Base-by-base conservation (phyloP, 768 basidiomycete species). In the Tylopilus subfusipes region DNA sequence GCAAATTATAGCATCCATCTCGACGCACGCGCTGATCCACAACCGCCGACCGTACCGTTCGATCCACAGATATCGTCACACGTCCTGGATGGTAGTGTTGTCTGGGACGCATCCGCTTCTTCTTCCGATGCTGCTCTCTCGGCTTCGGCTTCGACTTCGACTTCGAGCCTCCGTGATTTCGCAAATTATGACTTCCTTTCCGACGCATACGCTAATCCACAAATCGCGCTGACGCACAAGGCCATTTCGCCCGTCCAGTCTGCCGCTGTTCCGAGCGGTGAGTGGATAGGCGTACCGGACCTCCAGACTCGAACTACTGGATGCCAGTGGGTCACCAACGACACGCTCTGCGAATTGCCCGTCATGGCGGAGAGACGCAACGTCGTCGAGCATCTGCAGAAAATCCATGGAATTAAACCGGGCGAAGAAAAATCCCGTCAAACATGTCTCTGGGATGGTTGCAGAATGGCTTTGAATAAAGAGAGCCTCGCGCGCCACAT, bases 401-500 rank as follows among this genome's bases (percentile, higher is more conserved):
- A 19, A 0, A 5, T 0, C 0, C 67, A 68, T 30, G 52, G 48
- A 1, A 49, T 68, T 31, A 48, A 12, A 31, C 29, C 58, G 0
- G 61, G 67, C 2, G 57, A 60, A 2, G 65, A 69, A 5, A 66
- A 61, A 11, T 19, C 46, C 14, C 44, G 47, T 1, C 54, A 50
- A 27, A 9, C 6, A 9, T 70, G 68, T 45, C 4, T 3, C 2
- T 72, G 68, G 70, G 36, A 51, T 0, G 21, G 22, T 1, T 72
- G 68, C 22, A 30, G 0, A 10, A 59, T 29, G 30, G 14, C 1
- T 3, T 53, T 70, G 58, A 70, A 70, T 3, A 70, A 56, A 25
- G 70, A 72, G 43, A 72, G 68, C 39, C 46, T 70, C 3, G 49
- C 48, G 12, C 62, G 70, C 1, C 68, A 72, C 27, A 59, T 70